Evolutionary conservation across 441 rosid species (phyloP).

Genomic region (Pelargonium citronellum): DNA sequence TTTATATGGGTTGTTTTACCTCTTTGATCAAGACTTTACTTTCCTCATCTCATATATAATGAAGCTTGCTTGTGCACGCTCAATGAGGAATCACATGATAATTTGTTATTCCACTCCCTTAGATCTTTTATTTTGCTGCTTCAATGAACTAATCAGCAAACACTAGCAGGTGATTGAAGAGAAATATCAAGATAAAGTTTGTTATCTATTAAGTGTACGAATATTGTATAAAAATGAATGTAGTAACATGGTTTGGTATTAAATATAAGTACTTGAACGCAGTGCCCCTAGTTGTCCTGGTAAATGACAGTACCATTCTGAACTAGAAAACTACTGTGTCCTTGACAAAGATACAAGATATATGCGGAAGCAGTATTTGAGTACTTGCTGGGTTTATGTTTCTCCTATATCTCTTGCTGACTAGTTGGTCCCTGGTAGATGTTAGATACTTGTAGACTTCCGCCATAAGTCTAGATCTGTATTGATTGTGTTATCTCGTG

Average conservation of each 20-base stretch:
- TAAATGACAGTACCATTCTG: background rate
- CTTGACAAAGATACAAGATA: background rate
- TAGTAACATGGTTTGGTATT: background rate
- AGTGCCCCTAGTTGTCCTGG: background rate
- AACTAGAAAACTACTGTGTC: background rate
- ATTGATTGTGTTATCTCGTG: constrained; percentile 17
- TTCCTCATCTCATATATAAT: no score
- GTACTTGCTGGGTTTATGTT: constrained; percentile 1
- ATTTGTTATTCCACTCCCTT: no score
- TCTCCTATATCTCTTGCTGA: background rate
- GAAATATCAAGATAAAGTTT: no score
- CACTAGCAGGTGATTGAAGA: no score
- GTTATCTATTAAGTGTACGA: background rate
- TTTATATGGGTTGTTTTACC: no score
- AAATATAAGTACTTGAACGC: background rate
- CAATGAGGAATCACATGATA: no score
- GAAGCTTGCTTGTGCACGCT: no score
- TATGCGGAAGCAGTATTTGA: background rate
- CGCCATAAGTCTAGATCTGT: background rate
- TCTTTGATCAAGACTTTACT: no score
- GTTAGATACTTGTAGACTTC: background rate
- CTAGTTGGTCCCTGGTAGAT: background rate
- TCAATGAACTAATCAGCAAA: no score
- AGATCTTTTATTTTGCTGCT: no score
- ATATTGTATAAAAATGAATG: background rate